Percentiles rank a stretch among this genome's conserved stretches.
These are phyloP conservation scores for Ustilago hordei DNA, from an alignment of 1,284 basidiomycete genomes.

Conservation along the genomic window DNA sequence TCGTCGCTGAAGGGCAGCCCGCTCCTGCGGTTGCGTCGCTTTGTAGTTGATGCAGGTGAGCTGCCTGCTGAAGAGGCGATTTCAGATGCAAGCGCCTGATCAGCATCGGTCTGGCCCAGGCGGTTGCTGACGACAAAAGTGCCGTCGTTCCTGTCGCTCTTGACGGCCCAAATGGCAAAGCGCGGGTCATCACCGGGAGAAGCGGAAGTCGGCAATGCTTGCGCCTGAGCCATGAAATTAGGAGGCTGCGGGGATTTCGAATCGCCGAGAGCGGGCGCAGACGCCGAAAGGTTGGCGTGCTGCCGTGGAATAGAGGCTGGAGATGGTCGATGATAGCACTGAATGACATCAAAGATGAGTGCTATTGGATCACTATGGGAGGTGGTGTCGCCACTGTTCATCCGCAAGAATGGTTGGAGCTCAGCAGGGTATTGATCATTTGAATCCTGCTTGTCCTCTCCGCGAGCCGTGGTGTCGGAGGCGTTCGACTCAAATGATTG, in stretches of 20 bases:
- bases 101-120: constrained; percentile 26
- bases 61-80: constrained; percentile 10
- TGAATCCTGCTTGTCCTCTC: constrained; percentile 10
- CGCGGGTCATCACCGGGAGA: constrained; percentile 60
- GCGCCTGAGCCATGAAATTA: constrained; percentile 39
- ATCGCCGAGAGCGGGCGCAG: neutral
- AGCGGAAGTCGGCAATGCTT: constrained; percentile 40
- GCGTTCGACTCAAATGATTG: constrained; percentile 50
- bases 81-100: constrained; percentile 6
- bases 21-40: constrained; percentile 37
- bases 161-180: constrained; percentile 61
- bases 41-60: constrained; percentile 19
- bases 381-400: neutral
- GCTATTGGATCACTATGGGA: constrained; percentile 8
- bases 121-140: constrained; percentile 42
- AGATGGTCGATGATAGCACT: constrained; percentile 40
- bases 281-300: constrained; percentile 6
- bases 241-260: constrained; percentile 6
- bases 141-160: constrained; percentile 31
- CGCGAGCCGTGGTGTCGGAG: constrained; percentile 42
- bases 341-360: constrained; percentile 57
- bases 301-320: neutral
- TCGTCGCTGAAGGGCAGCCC: constrained; percentile 17
- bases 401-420: constrained; percentile 27
- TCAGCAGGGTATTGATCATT: constrained; percentile 28